phyloP scores from a whole-genome alignment of 805 yeast genomes.

The Starmerella bombicola region DNA sequence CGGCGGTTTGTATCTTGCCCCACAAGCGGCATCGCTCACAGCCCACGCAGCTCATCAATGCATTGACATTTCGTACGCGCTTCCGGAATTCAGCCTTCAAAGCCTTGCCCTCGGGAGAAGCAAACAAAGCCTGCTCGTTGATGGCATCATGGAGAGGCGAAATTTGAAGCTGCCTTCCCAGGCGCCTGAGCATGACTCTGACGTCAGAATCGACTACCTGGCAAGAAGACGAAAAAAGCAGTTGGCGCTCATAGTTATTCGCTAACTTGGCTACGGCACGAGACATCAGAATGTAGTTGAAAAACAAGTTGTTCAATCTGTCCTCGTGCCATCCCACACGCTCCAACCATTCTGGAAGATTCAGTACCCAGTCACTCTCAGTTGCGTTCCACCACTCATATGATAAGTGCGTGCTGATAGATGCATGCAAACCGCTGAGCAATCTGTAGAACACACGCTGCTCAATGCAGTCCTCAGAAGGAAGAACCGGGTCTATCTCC shows the following conservation, averaged over 20 bases:
- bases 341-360: conserved; percentile 66
- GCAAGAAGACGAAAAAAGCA: conserved; percentile 38
- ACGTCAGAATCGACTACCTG: conserved; percentile 35
- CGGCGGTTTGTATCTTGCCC: conserved; percentile 96
- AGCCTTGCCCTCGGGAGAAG: conserved; percentile 29
- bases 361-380: conserved; percentile 75
- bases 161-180: conserved; percentile 28
- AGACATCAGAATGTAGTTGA: conserved; percentile 79
- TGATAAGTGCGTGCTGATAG: conserved; percentile 84
- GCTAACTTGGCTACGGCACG: conserved; percentile 62
- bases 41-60: conserved; percentile 96
- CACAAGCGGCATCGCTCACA: conserved; percentile 95
- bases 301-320: conserved; percentile 75
- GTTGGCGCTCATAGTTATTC: conserved; percentile 39
- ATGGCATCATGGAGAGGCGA: conserved; percentile 30
- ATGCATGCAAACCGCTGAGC: conserved; percentile 88
- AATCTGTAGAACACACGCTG: conserved; percentile 78
- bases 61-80: conserved; percentile 79
- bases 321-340: conserved; percentile 87
- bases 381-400: conserved; percentile 63
- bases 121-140: conserved; percentile 40
- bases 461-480: conserved; percentile 56
- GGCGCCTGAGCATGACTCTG: conserved; percentile 33
- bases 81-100: conserved; percentile 76
- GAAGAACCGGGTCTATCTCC: conserved; percentile 9